phyloP scores from a whole-genome alignment of 1,284 basidiomycete species.

The Cerioporus squamosus region DNA sequence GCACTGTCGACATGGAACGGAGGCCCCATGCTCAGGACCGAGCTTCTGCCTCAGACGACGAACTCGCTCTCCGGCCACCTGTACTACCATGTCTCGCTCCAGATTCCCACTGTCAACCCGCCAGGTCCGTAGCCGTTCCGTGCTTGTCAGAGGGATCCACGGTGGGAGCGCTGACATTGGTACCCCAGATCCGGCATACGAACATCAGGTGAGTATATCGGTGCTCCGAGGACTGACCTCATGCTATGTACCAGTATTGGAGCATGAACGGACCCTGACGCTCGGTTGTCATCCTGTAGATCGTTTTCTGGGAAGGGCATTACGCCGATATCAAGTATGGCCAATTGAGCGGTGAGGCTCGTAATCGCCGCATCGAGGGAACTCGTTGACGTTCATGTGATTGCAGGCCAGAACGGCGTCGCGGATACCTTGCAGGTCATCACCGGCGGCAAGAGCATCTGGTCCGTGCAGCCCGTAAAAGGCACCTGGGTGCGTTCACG shows the following conservation, averaged over 20 bases:
- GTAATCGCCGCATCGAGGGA: background rate
- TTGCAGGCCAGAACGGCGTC: conserved; percentile 28
- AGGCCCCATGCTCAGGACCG: conserved; percentile 32
- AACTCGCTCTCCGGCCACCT: conserved; percentile 29
- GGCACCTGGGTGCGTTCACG: conserved; percentile 28
- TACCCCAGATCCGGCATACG: conserved; percentile 28
- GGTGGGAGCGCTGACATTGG: background rate
- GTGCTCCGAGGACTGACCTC: background rate
- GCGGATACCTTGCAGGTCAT: conserved; percentile 32
- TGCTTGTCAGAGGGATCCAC: background rate
- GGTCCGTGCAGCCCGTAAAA: conserved; percentile 31
- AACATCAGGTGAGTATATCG: conserved; percentile 26
- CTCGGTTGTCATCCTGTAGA: conserved; percentile 7
- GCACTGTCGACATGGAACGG: conserved; percentile 31
- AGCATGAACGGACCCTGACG: too few species aligned
- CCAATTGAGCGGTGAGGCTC: conserved; percentile 21
- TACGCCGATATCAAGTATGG: conserved; percentile 34
- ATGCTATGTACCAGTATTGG: too few species aligned
- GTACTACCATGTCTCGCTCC: conserved; percentile 31
- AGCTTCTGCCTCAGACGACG: conserved; percentile 32
- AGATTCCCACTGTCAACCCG: conserved; percentile 32
- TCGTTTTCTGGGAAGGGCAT: conserved; percentile 32
- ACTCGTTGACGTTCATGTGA: background rate
- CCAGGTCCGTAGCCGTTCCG: conserved; percentile 17
- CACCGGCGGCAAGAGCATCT: conserved; percentile 31